Evolutionary conservation across 2,329 filamentous ascomycete species (phyloP).

Genomic region (Ceratocystis alfenasii): DNA sequence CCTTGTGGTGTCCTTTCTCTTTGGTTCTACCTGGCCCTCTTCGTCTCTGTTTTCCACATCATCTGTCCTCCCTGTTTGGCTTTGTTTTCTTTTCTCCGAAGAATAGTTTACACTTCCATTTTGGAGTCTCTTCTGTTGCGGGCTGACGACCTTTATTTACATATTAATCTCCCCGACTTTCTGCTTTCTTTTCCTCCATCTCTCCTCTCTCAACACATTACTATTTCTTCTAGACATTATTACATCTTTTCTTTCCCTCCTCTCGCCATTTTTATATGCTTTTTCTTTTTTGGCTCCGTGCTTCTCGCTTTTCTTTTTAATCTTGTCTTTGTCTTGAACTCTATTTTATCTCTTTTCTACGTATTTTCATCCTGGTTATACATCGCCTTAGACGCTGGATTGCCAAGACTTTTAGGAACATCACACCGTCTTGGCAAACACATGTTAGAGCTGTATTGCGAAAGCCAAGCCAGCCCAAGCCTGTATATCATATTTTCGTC

Average conservation of each 20-base stretch:
- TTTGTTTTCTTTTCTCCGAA: not conserved
- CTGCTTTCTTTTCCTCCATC: not conserved
- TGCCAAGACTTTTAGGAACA: conserved; percentile 10
- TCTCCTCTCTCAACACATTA: not conserved
- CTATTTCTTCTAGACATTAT: too few species aligned
- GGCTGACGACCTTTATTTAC: not conserved
- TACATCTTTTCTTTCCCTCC: not conserved
- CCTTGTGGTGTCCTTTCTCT: not conserved
- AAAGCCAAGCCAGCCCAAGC: not conserved
- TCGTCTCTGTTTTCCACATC: not conserved
- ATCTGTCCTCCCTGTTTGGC: not conserved
- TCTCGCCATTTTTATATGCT: not conserved
- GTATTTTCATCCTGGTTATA: conserved; percentile 6
- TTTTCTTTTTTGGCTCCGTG: not conserved
- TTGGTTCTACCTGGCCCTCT: not conserved
- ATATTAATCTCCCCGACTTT: conserved; percentile 2
- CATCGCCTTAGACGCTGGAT: not conserved
- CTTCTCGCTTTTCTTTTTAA: not conserved
- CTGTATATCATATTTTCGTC: not conserved
- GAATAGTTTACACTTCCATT: conserved; percentile 3
- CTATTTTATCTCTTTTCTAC: not conserved
- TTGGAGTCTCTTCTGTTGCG: not conserved
- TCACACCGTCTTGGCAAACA: conserved; percentile 7
- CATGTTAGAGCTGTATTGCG: not conserved
- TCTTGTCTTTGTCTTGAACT: not conserved